Base-by-base conservation (phyloP, 148 eudicot genomes). In the Nepenthes gracilis region DNA sequence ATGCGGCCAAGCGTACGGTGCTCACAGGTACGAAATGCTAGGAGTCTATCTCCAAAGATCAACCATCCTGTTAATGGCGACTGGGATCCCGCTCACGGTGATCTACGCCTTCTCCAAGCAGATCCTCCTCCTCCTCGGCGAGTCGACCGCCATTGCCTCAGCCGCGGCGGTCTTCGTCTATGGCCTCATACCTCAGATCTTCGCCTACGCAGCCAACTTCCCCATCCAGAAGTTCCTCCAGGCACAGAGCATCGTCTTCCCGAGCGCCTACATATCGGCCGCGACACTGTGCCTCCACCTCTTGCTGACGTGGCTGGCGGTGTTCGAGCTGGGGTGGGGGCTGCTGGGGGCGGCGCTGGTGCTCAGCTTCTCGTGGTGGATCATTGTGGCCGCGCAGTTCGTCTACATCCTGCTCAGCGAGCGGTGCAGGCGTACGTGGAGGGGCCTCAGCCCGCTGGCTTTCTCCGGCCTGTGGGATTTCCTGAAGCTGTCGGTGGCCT, bases 1-100 rank as follows among this genome's bases (percentile, higher is more conserved):
- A 33, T 81, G 85, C 54, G 81, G 85, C 13, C 85, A 81, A 67
- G 85, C 85, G 4, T 77, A 71, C 12, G 85, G 85, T 0, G 85
- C 81, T 2, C 63, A 64, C 58, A 77, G 72, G 51, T 72, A 62
- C 61, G 79, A 74, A 9, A 74, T 81, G 81, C 69, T 81, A 5
- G 85, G 85, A 7, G 37, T 81, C n/a, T 81, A 81, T 15, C 63
- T 77, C 13, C 85, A 77, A 65, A 70, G 85, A 47, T 74, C 85
- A 6, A 58, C 72, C 6, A 68, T 81, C 65, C 69, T 81, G 47
- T 67, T 81, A 34, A 61, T 65, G 6, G 50, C 12, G 14, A 81
- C 77, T 5, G 81, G 71, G 10, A 37, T 77, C 9, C 77, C 79
- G 1, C 56, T 81, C 36, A 69, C 69, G 12, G 1, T 77, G 0